phyloP scores from a whole-genome alignment of 148 eudicot species.

The Camellia granthamiana region DNA sequence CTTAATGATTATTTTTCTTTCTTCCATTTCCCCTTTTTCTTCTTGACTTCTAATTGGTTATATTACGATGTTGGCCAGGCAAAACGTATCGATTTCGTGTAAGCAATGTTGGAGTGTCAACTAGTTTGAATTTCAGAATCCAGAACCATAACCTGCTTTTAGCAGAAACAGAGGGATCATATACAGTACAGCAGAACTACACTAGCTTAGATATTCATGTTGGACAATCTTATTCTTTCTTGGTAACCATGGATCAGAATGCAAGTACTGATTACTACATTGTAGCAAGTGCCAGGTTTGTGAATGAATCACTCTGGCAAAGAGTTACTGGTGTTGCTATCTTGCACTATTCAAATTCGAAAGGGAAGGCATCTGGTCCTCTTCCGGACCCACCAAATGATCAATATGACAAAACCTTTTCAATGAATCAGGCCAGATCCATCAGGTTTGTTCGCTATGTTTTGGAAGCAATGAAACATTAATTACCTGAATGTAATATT shows the following conservation, averaged over 20 bases:
- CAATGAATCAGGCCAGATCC: slow-evolving; percentile 98
- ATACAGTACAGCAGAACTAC: slow-evolving; percentile 93
- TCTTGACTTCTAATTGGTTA: not conserved
- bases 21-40: not conserved
- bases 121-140: slow-evolving; percentile 88
- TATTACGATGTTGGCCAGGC: slow-evolving; percentile 41
- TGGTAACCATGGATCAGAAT: slow-evolving; percentile 91
- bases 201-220: slow-evolving; percentile 93
- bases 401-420: slow-evolving; percentile 79
- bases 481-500: not conserved
- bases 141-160: slow-evolving; percentile 52
- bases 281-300: slow-evolving; percentile 89
- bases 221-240: slow-evolving; percentile 93
- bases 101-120: slow-evolving; percentile 77
- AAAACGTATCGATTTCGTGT: slow-evolving; percentile 81
- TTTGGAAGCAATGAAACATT: not conserved
- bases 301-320: slow-evolving; percentile 74
- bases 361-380: slow-evolving; percentile 90
- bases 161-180: slow-evolving; percentile 94
- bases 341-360: slow-evolving; percentile 82
- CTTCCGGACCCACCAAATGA: slow-evolving; percentile 95
- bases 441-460: slow-evolving; percentile 61
- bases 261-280: slow-evolving; percentile 96
- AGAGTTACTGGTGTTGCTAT: slow-evolving; percentile 92
- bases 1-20: not conserved